Conservation (phyloP, 768 basidiomycete genomes). For the Mycena amicta region DNA sequence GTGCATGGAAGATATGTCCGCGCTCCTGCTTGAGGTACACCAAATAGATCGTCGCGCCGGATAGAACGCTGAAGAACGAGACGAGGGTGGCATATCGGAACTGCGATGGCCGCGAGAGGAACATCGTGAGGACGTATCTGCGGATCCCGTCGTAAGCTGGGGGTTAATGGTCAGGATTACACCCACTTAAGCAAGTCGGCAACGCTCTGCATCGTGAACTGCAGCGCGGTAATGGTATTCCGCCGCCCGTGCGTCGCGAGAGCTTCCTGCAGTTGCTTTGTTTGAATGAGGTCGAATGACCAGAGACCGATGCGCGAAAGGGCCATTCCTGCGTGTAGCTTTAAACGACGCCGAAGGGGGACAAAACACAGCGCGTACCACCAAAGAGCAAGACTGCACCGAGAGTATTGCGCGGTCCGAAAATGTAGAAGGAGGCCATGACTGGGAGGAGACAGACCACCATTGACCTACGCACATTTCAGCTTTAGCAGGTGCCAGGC, state of each 20-base stretch:
- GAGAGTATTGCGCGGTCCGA: constrained; percentile 23
- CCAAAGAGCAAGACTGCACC: constrained; percentile 46
- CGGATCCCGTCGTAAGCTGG: background rate
- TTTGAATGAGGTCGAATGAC: constrained; percentile 55
- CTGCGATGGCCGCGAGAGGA: constrained; percentile 23
- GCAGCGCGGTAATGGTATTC: constrained; percentile 43
- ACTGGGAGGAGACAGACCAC: constrained; percentile 48
- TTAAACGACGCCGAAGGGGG: background rate
- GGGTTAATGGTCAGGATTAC: constrained; percentile 4
- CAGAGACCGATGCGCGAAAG: constrained; percentile 50
- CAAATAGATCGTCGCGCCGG: constrained; percentile 32
- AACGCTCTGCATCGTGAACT: constrained; percentile 39
- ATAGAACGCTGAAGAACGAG: constrained; percentile 32
- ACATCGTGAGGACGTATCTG: constrained; percentile 24
- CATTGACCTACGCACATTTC: constrained; percentile 46
- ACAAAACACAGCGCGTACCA: constrained; percentile 27
- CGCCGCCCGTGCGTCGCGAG: constrained; percentile 46
- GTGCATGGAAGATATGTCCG: too few species aligned
- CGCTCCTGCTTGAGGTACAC: constrained; percentile 34
- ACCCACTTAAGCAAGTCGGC: constrained; percentile 32
- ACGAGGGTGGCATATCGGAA: constrained; percentile 25
- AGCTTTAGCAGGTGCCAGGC: background rate
- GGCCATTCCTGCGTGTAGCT: constrained; percentile 41
- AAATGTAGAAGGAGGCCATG: constrained; percentile 39
- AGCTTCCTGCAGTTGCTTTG: constrained; percentile 49